Evolutionary conservation across 2,329 filamentous ascomycete species (phyloP), one percentile per base, ranked within the genome.

Genomic region (Aspergillus fumigatus): DNA sequence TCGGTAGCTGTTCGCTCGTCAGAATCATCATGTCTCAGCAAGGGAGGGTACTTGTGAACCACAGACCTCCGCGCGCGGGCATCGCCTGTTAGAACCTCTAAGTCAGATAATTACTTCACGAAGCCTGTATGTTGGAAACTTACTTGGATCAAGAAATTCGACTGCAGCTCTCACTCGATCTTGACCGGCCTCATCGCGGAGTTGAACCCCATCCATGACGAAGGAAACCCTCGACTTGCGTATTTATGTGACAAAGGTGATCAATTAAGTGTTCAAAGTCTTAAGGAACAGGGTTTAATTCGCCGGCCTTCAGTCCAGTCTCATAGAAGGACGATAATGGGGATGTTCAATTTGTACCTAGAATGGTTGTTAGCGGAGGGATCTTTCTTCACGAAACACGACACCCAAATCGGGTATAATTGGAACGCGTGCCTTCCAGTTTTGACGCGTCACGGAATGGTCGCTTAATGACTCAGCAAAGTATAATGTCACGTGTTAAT

Each of bases 121-220:
- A 10, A 4, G 35, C 40, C 49, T 10, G n/a, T 25, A 47, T 26
- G 48, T 2, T 23, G 11, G 50, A 19, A 27, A 75, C 87, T 69
- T 83, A 96, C 92, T 87, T 59, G 93, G 93, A 79, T 97, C 93
- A 47, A 97, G 85, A 70, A 97, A 97, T 73, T 97, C 92, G 67
- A 88, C 84, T n/a, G 91, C 92, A 62, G 88, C 85, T 67, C 91
- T 88, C 73, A 96, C 85, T 68, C 92, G 90, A 78, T 95, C 88
- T 66, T 86, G 84, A 67, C 88, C 86, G 63, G 88, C 90, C 75
- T 94, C 90, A 81, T 97, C 92, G 75, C 88, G 85, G 67, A 95
- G 84, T 78, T 88, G 85, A 65, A 85, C 79, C 59, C 80, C 83
- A 65, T 92, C 88, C 89, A 94, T 92, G 56, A 56, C 64, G 62